Percentiles rank a stretch among this genome's conserved stretches.
phyloP scores from a whole-genome alignment of 2,329 filamentous ascomycete species.

The Triangularia verruculosa region DNA sequence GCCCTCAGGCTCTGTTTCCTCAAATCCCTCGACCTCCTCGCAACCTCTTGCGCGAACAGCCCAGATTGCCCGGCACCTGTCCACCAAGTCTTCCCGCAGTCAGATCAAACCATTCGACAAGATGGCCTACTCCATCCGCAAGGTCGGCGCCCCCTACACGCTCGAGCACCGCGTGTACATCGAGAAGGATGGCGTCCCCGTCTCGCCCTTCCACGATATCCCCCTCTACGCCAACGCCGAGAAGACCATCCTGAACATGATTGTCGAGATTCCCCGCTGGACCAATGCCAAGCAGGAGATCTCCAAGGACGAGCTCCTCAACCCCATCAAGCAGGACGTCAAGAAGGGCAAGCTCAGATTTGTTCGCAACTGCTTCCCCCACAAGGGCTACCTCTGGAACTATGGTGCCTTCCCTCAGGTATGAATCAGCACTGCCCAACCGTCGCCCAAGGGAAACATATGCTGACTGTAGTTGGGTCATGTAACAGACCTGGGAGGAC shows the following conservation, averaged over 20 bases:
- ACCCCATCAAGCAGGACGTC: conserved; percentile 98
- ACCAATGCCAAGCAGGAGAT: conserved; percentile 99
- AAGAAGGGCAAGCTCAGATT: conserved; percentile 99
- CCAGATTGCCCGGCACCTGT: conserved; percentile 55
- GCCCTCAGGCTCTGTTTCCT: conserved; percentile 14
- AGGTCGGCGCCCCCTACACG: conserved; percentile 86
- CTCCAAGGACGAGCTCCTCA: conserved; percentile 96
- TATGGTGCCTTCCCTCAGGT: conserved; percentile 91
- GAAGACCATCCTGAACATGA: conserved; percentile 96
- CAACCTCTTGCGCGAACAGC: conserved; percentile 41
- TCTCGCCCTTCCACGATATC: conserved; percentile 98
- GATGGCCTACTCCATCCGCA: conserved; percentile 76
- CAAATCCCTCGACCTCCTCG: conserved; percentile 22
- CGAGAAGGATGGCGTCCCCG: conserved; percentile 90
- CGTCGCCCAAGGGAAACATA: no score
- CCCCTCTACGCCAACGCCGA: conserved; percentile 96
- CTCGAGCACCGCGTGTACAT: conserved; percentile 96
- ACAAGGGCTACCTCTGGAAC: conserved; percentile 99
- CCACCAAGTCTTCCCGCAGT: conserved; percentile 38
- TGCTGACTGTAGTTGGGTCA: background rate
- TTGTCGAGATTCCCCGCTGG: conserved; percentile 99
- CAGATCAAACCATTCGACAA: conserved; percentile 16
- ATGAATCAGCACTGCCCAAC: background rate
- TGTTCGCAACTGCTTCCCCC: conserved; percentile 99
- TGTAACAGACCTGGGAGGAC: conserved; percentile 92